Base-by-base conservation (phyloP, 305 asterid species). In the Euphrasia arctica region DNA sequence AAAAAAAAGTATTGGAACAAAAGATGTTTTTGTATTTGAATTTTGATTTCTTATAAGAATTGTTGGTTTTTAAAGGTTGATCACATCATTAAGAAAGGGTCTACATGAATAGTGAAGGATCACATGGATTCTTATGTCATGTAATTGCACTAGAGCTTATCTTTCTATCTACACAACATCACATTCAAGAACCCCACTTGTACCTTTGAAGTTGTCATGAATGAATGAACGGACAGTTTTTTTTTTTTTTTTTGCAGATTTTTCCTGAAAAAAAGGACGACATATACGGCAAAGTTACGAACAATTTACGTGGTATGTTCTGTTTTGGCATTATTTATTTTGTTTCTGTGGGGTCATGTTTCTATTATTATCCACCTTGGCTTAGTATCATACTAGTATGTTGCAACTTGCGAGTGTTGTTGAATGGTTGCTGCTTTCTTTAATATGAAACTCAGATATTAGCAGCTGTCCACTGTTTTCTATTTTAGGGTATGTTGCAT, bases 91-190 rank as follows among this genome's bases (percentile, higher is more conserved):
- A 61, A 66, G 22, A 18, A 18, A 18, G 22, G 22, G 22, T 18
- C 22, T 18, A 18, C 22, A 18, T 18, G 22, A 18, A 18, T 18
- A 18, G 22, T 18, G 54, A 29, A 51, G 66, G 63, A 22, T 50
- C 80, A 72, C 80, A 65, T 74, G 83, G 83, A 60, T 18, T 18
- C 22, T 62, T 55, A 48, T 60, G 78, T 72, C 60, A 75, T 69
- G 63, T 36, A 63, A 69, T 58, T 65, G 29, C 59, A 62, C 12
- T 12, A 8, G 43, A 7, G 36, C 36, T 58, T 62, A 32, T 58
- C 47, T 66, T 72, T 58, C 39, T 32, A 32, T 72, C 77, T 41
- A 55, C 58, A 47, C 74, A 64, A 60, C 67, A 13, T 58, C 76
- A 77, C 82, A 67, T 39, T 31, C 5, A 34, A 72, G 68, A 70